A percentile compares a stretch with the other conserved stretches of the same genome.
Evolutionary conservation across 805 yeast species (phyloP).

Genomic region (Lipomyces yamanashiensis): DNA sequence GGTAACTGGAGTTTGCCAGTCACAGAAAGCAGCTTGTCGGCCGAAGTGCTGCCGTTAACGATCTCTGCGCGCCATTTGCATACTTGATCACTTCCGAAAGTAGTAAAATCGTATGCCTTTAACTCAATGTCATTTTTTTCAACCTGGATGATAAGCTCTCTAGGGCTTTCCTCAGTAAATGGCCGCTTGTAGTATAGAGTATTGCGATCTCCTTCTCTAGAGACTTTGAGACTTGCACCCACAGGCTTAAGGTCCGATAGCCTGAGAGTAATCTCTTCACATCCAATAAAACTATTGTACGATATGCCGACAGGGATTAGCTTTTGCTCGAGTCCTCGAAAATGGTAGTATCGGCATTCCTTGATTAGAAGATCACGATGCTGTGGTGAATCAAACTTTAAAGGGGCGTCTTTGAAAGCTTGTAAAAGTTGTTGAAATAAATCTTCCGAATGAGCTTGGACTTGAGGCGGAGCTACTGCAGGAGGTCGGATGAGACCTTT

Average conservation of each 20-base stretch:
- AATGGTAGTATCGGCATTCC: constrained; percentile 80
- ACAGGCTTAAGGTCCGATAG: constrained; percentile 51
- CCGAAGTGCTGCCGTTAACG: neutral
- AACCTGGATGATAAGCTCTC: constrained; percentile 28
- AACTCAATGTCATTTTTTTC: constrained; percentile 13
- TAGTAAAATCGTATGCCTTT: constrained; percentile 19
- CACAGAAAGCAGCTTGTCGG: constrained; percentile 13
- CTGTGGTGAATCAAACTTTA: constrained; percentile 54
- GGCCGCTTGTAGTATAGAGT: constrained; percentile 33
- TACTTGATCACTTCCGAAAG: neutral
- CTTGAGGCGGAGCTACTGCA: constrained; percentile 64
- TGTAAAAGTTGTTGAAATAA: constrained; percentile 61
- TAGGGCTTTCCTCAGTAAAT: constrained; percentile 20
- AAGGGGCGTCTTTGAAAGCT: constrained; percentile 59
- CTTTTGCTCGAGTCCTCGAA: constrained; percentile 73
- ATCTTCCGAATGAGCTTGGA: constrained; percentile 56
- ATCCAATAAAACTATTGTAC: constrained; percentile 56
- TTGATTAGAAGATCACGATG: constrained; percentile 62
- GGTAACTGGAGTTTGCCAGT: constrained; percentile 6
- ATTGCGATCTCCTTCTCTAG: neutral
- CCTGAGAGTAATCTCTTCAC: constrained; percentile 62
- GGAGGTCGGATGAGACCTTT: constrained; percentile 73
- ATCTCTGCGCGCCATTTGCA: constrained; percentile 30
- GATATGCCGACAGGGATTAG: constrained; percentile 58
- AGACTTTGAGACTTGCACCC: constrained; percentile 19